A percentile compares a stretch with the other conserved stretches of the same genome.
These are phyloP conservation scores for Borealophlyctis nickersoniae DNA, from an alignment of 192 early-diverging fungal genomes.

Conservation along the genomic window DNA sequence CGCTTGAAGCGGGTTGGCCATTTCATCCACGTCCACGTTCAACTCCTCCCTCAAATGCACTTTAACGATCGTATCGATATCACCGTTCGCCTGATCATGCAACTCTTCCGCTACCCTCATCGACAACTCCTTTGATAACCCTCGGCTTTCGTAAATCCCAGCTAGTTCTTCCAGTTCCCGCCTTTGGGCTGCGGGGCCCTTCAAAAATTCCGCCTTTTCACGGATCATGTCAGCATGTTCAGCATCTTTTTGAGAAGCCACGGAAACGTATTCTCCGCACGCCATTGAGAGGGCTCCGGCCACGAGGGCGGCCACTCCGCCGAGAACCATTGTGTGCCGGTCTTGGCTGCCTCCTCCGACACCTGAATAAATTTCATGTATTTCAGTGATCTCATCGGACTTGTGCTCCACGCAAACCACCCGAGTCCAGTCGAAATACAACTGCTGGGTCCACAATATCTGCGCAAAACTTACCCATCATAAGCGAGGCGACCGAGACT, in stretches of 20 bases:
- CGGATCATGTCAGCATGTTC: constrained; percentile 39
- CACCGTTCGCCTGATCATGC: constrained; percentile 20
- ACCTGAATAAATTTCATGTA: constrained; percentile 14
- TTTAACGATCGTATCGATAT: constrained; percentile 41
- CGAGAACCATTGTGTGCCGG: constrained; percentile 28
- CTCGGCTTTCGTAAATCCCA: constrained; percentile 39
- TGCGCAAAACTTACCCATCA: constrained; percentile 32
- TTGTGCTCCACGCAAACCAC: too few species aligned
- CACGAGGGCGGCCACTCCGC: constrained; percentile 38
- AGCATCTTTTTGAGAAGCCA: constrained; percentile 45
- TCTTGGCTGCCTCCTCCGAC: constrained; percentile 25
- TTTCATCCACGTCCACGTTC: constrained; percentile 43
- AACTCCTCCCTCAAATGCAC: constrained; percentile 46
- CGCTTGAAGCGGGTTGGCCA: constrained; percentile 42
- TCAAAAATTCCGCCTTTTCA: constrained; percentile 39
- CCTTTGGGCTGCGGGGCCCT: constrained; percentile 32
- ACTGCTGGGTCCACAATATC: too few species aligned
- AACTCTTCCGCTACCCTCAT: constrained; percentile 37
- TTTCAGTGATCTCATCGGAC: too few species aligned
- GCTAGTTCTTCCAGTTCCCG: constrained; percentile 40
- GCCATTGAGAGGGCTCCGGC: constrained; percentile 49
- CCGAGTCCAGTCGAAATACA: too few species aligned
- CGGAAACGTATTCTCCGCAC: constrained; percentile 48
- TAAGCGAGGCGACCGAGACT: constrained; percentile 42
- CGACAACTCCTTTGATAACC: constrained; percentile 36